Base-by-base conservation (phyloP, 2,329 filamentous ascomycete genomes). In the Ophiognomonia clavigignenti-juglandacearum region DNA sequence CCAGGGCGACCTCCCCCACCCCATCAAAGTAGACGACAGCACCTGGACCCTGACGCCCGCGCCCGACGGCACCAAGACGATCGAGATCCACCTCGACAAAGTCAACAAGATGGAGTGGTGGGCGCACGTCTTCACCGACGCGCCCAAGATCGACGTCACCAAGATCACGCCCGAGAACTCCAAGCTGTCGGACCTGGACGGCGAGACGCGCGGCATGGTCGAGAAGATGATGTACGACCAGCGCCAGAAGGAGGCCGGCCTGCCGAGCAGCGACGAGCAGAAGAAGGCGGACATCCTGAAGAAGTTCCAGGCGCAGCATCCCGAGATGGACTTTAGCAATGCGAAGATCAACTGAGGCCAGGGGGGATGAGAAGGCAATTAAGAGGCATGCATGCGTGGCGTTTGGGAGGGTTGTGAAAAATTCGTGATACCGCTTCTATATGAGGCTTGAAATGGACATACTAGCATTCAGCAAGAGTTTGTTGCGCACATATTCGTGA, bases 201-300 rank as follows among this genome's bases (percentile, higher is more conserved):
- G 93, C 52, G 87, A 95, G 75, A 98, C 93, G 45, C 80, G 93
- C 54, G 80, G 83, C 50, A 97, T 98, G 92, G 93, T 98, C 37
- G 93, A 98, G 82, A 98, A 98, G 81, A 98, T 98, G 93, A 98
- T 98, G 93, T 98, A 80, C 61, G 93, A 98, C 72, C 93, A 98
- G 76, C 78, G 87, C 56, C 91, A 97, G 73, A 98, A 98, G 81
- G 91, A 97, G 73, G 74, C 79, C 67, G 93, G 93, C 4, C 78
- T 86, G 67, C 88, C 90, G 39, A 90, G 85, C 11, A 95, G 88
- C 56, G 93, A 97, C 57, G 93, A 98, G 73, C 84, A 95, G 77
- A 88, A 91, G 76, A 97, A 97, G 79, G 70, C 83, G 63, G 92
- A 98, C 47, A 85, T 98, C 59, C 71, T 98, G 63, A 86, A 88